Conservation (phyloP, 345 rosid genomes). For the Xanthoceras sorbifolium region DNA sequence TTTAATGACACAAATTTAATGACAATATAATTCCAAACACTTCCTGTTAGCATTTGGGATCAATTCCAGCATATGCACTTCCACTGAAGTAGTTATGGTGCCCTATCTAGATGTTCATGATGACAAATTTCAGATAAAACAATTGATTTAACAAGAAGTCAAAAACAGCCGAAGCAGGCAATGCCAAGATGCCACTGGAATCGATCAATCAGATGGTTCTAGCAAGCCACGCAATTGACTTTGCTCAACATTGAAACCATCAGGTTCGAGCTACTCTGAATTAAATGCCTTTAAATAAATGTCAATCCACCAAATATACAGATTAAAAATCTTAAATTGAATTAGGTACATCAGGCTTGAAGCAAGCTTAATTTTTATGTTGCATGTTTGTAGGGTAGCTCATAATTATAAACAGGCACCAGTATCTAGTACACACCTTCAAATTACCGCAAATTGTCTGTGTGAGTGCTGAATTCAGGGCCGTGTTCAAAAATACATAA, state of each 20-base stretch:
- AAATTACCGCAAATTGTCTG: constrained; percentile 77
- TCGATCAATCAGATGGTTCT: not conserved
- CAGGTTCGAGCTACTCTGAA: not conserved
- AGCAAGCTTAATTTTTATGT: constrained; percentile 3
- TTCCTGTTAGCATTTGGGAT: not conserved
- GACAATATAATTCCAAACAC: not conserved
- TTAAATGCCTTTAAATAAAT: too few species aligned
- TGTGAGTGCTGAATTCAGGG: constrained; percentile 71
- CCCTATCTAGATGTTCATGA: not conserved
- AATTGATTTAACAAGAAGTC: not conserved
- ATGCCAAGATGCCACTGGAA: too few species aligned
- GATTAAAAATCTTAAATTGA: too few species aligned
- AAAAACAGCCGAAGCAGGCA: not conserved
- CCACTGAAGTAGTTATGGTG: too few species aligned
- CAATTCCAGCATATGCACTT: not conserved
- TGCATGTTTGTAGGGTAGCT: not conserved
- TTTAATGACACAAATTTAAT: not conserved
- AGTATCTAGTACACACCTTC: constrained; percentile 55
- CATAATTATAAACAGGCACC: not conserved
- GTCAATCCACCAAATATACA: too few species aligned
- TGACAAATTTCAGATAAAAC: not conserved
- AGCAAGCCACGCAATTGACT: not conserved
- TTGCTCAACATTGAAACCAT: not conserved
- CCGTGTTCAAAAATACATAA: constrained; percentile 64
- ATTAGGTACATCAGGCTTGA: not conserved